These are phyloP conservation scores for Mucor mucedo DNA, from an alignment of 371 early-diverging fungal genomes.

Conservation along the genomic window DNA sequence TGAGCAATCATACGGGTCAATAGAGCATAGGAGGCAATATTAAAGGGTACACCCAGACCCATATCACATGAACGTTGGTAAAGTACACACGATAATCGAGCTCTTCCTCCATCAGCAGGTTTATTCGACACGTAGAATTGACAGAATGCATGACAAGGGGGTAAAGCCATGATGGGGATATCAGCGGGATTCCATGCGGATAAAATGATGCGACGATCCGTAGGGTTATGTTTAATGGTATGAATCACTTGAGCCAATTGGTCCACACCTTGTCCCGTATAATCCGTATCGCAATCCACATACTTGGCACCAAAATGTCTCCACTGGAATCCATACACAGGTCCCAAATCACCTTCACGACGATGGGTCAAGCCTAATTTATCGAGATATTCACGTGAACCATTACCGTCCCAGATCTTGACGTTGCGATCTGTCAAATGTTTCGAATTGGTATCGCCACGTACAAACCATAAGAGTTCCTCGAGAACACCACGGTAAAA, in stretches of 20 bases:
- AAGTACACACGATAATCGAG: constrained; percentile 87
- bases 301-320: constrained; percentile 99
- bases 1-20: constrained; percentile 95
- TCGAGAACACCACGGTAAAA: constrained; percentile 92
- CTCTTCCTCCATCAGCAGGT: constrained; percentile 47
- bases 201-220: constrained; percentile 93
- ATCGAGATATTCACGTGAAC: constrained; percentile 92
- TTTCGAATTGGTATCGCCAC: constrained; percentile 90
- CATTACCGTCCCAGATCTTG: constrained; percentile 99
- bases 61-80: constrained; percentile 99
- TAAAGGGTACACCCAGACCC: constrained; percentile 99
- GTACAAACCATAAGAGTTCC: constrained; percentile 98
- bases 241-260: constrained; percentile 94
- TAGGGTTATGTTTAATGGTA: constrained; percentile 83
- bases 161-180: constrained; percentile 88
- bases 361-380: constrained; percentile 80
- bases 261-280: constrained; percentile 95
- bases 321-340: constrained; percentile 99
- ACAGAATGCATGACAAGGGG: constrained; percentile 96
- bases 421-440: constrained; percentile 84
- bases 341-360: constrained; percentile 96
- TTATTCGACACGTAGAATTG: constrained; percentile 90
- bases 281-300: constrained; percentile 85
- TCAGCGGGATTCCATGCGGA: constrained; percentile 99
- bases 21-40: constrained; percentile 98